Base-by-base conservation (phyloP, 495 filamentous ascomycete species). In the Xylaria longipes region DNA sequence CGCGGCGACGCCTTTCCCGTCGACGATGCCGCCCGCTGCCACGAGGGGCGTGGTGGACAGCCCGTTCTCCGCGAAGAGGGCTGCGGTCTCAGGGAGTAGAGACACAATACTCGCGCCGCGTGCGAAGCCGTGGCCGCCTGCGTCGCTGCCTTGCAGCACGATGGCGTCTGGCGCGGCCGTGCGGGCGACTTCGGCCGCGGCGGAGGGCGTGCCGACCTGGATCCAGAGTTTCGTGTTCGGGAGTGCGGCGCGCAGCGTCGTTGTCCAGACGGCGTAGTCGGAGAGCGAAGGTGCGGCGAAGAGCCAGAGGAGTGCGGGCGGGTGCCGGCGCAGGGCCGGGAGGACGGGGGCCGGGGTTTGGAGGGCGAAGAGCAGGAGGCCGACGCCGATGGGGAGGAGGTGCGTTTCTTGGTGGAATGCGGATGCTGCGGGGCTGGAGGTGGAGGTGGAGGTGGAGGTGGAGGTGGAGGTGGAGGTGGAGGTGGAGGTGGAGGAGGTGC, bases 81-180 rank as follows among this genome's bases (percentile, higher is more conserved):
- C 17, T 12, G 31, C 12, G 20, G 31, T 39, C 46, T 79, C 77
- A 29, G 77, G 76, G 14, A 79, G 39, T 1, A 79, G 46, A 1
- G 74, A 54, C 6, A 79, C 69, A 14, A 79, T 68, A 12, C 70
- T 66, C 20, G 89, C 83, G 5, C 87, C 87, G 0, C 79, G 77
- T 7, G 78, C 83, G 17, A 87, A 83, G 5, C 90, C 90, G 74
- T 94, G 91, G 0, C 91, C 91, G 4, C 91, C 91, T 0, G 91
- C 86, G 71, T 94, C 91, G 0, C 83, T 73, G 0, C 91, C 91
- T 74, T 94, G 91, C 5, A 90, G 82, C 2, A 92, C 89, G 0
- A 93, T 70, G 3, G 89, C 88, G 75, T 93, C 89, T 1, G 56
- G 56, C 5, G 90, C 88, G 9, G 66, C 58, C 22, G 57, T 69